Evolutionary conservation across 495 filamentous ascomycete genomes (phyloP), one percentile per base, ranked within the genome.

Genomic region (Mycothermus thermophilus): DNA sequence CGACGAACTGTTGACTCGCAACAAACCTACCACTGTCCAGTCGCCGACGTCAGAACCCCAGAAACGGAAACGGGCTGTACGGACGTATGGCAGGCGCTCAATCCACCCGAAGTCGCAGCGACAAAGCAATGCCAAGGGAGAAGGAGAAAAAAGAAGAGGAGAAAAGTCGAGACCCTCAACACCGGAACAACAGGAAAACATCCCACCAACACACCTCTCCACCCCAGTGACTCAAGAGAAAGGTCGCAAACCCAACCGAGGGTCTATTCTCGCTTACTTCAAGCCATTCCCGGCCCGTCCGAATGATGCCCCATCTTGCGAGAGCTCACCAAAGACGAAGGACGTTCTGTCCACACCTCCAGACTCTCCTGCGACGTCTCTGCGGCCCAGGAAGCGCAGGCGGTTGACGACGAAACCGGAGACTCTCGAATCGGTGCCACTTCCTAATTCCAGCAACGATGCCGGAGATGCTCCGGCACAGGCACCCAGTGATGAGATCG

Each of bases 201-300:
- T n/a, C n/a, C 23, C 18, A 20, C 18, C 27, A 5, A 27, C 22
- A 2, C 31, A 35, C 16, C 28, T 20, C 6, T 36, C 24, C 0
- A 20, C 6, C 3, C 34, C 29, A 0, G 11, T 27, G 0, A 8
- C 11, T 17, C 7, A 25, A 19, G 13, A 34, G n/a, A 34, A 24
- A 25, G 32, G 21, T 1, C 43, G 41, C 28, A 37, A 36, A 3
- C 34, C 39, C 1, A 58, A 51, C 31, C 51, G 55, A 23, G 51
- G 52, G 1, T 59, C 62, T 20, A 67, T 67, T 28, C 37, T 57
- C 8, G 54, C 52, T 13, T 67, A 62, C 44, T 67, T 67, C 38
- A 58, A 52, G 34, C 46, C 53, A 5, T 8, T 42, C 5, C 37
- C 51, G 2, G 25, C 50, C 7, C 31, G 18, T 11, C 37, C 50